Evolutionary conservation across 495 filamentous ascomycete genomes (phyloP), one percentile per base, ranked within the genome.

Genomic region (Hypoxylon intermedium): DNA sequence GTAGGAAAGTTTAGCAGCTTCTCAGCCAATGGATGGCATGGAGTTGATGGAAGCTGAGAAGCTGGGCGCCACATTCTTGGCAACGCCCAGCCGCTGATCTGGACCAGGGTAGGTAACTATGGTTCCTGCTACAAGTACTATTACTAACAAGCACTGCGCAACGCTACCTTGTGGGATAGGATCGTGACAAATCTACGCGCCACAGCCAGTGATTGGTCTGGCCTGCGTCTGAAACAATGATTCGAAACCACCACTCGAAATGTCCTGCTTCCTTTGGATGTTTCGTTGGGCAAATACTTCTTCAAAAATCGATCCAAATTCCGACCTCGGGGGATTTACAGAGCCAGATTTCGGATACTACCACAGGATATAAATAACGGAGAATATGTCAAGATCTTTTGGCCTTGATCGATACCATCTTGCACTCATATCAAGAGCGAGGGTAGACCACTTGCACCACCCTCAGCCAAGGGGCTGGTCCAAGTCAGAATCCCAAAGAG

Each of bases 21-120:
- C 65, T 49, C 51, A 62, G 65, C 68, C 68, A 71, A 71, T 71
- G 2, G 36, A 65, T 56, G 53, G 62, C 53, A 56, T 57, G 55
- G 46, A 40, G 40, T 52, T 34, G 24, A 41, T 41, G 50, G 31
- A 62, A 67, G 16, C 65, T 71, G 68, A 63, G 58, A 46, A 60
- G 36, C 34, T 18, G 43, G 24, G 42, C 58, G 68, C 61, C 65
- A 66, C 67, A 53, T 51, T 57, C 65, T 67, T 70, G 65, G 67
- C 68, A 57, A 24, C 20, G 5, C 23, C 57, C 46, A 61, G 61
- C 61, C 55, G 52, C 57, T 51, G 33, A 37, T 46, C n/a, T n/a
- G n/a, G n/a, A n/a, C n/a, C n/a, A n/a, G n/a, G n/a, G n/a, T n/a
- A n/a, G n/a, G n/a, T n/a, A n/a, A n/a, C n/a, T n/a, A n/a, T n/a